Evolutionary conservation across 306 rosid species (phyloP), one percentile per base, ranked within the genome.

Genomic region (Vigna mungo): DNA sequence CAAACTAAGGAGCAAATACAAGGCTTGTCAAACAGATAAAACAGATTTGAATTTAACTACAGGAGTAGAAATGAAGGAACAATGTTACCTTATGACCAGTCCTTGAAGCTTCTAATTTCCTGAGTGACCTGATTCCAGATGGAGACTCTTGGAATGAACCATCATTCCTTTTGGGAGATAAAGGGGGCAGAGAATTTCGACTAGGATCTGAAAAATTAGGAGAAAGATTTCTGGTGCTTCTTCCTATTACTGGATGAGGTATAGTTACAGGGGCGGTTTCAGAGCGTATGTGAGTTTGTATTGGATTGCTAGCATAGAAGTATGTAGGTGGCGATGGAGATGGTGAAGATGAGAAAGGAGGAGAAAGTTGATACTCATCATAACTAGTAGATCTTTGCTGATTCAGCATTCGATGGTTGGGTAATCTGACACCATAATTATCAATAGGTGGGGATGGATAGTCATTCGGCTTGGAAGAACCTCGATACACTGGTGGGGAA

Each of bases 201-300:
- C 66, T 90, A 48, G 93, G 91, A 86, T 92, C 97, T 15, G 92
- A 92, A 80, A 86, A 82, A 83, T 82, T 86, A 64, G 96, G 96
- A 86, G 94, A 87, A 61, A 76, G 84, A 74, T 87, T 69, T 82
- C 97, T 87, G 71, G 88, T 77, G 75, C 84, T 84, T 85, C 79
- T 88, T 30, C 85, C 63, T 7, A 78, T 75, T 75, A 85, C 54
- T 77, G 93, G 69, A 63, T 80, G 84, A 27, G 97, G 97, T 79
- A 92, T 92, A 76, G 90, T 78, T 46, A 92, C 97, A 21, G 97
- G 97, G 23, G 97, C 91, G 48, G 93, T 88, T 87, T 88, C 95
- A 46, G 97, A 68, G 64, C 64, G 89, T 46, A 84, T 68, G 62
- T 88, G 90, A 14, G 84, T 79, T 51, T 75, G 89, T 74, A 86